Conservation (phyloP, 345 rosid genomes). For the Aquilaria malaccensis region DNA sequence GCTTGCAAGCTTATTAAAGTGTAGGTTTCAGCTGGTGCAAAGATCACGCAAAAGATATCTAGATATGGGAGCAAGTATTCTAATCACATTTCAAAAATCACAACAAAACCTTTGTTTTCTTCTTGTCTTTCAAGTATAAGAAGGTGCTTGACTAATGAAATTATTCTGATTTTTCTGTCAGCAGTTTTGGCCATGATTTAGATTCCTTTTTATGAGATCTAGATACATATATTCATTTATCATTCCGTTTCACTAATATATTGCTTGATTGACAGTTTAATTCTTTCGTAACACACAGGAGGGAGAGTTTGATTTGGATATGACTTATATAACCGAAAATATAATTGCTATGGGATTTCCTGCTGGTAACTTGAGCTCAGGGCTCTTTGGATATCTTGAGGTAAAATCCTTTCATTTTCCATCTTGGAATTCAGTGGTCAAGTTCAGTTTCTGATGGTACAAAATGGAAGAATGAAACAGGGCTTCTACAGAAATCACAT, state of each 20-base stretch:
- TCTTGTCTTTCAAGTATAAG: too few relatives aligned
- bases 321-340: slow-evolving; percentile 84
- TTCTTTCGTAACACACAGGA: slow-evolving; percentile 41
- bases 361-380: slow-evolving; percentile 92
- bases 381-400: slow-evolving; percentile 85
- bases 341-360: slow-evolving; percentile 98
- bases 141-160: too few relatives aligned
- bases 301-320: slow-evolving; percentile 66
- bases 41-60: too few relatives aligned
- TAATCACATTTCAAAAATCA: too few relatives aligned
- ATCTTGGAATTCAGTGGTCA: slow-evolving; percentile 5
- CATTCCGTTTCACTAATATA: background rate
- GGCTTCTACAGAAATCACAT: slow-evolving; percentile 87
- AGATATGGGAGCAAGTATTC: too few relatives aligned
- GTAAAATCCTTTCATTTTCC: slow-evolving; percentile 24
- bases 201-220: too few relatives aligned
- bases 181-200: too few relatives aligned
- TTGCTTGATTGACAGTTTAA: background rate
- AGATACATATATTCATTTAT: too few relatives aligned
- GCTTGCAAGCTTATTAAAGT: too few relatives aligned
- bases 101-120: too few relatives aligned
- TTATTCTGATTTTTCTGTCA: too few relatives aligned
- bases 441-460: slow-evolving; percentile 8
- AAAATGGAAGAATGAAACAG: slow-evolving; percentile 35
- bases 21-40: too few relatives aligned